A percentile compares a stretch with the other conserved stretches of the same genome.
Conservation (phyloP, 805 yeast species). For the Metschnikowia cerradonensis region DNA sequence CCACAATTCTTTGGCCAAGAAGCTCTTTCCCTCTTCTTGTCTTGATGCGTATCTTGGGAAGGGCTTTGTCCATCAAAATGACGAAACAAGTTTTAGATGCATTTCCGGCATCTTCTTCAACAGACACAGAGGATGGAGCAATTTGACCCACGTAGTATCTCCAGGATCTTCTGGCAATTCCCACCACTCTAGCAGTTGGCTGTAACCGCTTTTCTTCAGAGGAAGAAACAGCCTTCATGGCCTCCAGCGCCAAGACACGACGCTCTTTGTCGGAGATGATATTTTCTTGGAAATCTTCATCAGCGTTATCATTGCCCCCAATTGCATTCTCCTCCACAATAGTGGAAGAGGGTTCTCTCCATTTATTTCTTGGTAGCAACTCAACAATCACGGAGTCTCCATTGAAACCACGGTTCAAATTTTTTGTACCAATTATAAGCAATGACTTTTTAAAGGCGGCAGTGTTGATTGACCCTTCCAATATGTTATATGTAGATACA, state of each 20-base stretch:
- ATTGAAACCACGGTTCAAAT: conserved; percentile 84
- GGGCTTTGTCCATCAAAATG: conserved; percentile 78
- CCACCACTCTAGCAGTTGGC: conserved; percentile 94
- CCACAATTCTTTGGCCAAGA: conserved; percentile 84
- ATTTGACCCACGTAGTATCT: conserved; percentile 93
- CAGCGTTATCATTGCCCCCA: conserved; percentile 58
- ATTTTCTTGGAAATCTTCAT: conserved; percentile 47
- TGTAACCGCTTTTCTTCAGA: conserved; percentile 49
- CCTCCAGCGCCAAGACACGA: conserved; percentile 70
- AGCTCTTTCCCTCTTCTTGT: conserved; percentile 84
- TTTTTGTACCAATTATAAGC: conserved; percentile 75
- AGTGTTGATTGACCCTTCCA: conserved; percentile 79
- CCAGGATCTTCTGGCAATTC: conserved; percentile 88
- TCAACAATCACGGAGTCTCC: conserved; percentile 92
- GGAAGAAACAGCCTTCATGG: conserved; percentile 51
- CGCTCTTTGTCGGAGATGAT: conserved; percentile 68
- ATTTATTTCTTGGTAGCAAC: conserved; percentile 74
- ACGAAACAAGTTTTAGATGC: conserved; percentile 79
- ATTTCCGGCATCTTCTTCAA: conserved; percentile 51
- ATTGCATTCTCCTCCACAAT: conserved; percentile 72
- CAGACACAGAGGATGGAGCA: conserved; percentile 64
- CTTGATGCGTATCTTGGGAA: conserved; percentile 82
- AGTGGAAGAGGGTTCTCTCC: conserved; percentile 82
- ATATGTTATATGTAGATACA: conserved; percentile 79
- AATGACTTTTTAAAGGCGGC: conserved; percentile 77